Conservation (phyloP, 768 basidiomycete species). For the Tulasnella sp. region DNA sequence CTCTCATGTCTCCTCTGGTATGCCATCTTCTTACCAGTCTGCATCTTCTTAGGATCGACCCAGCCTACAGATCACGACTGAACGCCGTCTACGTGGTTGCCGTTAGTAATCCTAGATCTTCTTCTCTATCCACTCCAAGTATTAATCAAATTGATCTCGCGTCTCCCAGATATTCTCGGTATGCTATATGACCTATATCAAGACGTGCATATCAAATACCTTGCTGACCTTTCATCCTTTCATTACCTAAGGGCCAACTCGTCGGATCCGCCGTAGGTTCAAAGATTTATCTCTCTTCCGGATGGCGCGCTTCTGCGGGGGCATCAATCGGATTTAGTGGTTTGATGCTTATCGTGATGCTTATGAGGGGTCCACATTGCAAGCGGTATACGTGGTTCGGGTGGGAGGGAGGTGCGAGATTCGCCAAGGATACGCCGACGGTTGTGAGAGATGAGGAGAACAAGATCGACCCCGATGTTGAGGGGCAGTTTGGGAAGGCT, state of each 20-base stretch:
- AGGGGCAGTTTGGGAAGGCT: no score
- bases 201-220: not conserved
- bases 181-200: constrained; percentile 5
- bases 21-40: no score
- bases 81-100: constrained; percentile 69
- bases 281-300: constrained; percentile 51
- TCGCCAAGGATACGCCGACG: not conserved
- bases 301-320: constrained; percentile 57
- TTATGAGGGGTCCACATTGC: constrained; percentile 58
- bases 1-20: no score
- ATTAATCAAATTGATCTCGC: not conserved
- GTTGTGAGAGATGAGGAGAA: no score
- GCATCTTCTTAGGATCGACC: constrained; percentile 26
- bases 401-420: constrained; percentile 29
- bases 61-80: constrained; percentile 50
- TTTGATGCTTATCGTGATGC: constrained; percentile 44
- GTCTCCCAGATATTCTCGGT: constrained; percentile 10
- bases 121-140: not conserved
- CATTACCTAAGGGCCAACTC: constrained; percentile 61
- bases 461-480: no score
- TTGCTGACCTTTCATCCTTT: constrained; percentile 37
- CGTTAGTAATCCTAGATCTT: constrained; percentile 31
- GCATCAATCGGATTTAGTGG: constrained; percentile 49
- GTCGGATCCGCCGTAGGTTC: constrained; percentile 71
- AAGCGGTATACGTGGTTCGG: constrained; percentile 30